Base-by-base conservation (phyloP, 2,329 filamentous ascomycete genomes). In the Raffaelea deltoideospora region DNA sequence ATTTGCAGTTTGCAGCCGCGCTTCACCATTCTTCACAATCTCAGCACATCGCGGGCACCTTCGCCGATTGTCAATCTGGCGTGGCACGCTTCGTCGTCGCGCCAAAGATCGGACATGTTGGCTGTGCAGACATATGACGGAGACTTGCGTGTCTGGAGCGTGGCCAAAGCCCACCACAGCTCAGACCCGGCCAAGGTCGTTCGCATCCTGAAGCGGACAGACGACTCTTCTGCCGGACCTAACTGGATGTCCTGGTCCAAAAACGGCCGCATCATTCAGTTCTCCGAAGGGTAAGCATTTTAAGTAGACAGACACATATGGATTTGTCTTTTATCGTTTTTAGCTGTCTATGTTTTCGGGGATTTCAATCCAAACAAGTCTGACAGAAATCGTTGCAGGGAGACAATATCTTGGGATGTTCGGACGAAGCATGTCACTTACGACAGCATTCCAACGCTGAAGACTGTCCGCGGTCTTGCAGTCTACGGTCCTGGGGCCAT, bases 181-280 rank as follows among this genome's bases (percentile, higher is more conserved):
- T 74, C 69, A 33, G 81, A 94, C 47, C 69, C 79, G 15, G 87
- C 87, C 26, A 88, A 87, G 50, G 81, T 95, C 8, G 92, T 96
- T 41, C 72, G 90, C 43, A 78, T 92, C 21, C 62, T 98, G 34
- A 88, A 84, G 54, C 71, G 82, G 48, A 76, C 76, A 8, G 86
- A 94, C 42, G 76, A 76, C 45, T 76, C 71, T 46, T 63, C 74
- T 24, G 61, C 74, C 3, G 85, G 85, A 1, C 79, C 83, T 27
- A 94, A 93, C 53, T 98, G 90, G 90, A 87, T 95, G 66, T 81
- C 77, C 17, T 98, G 90, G 90, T 96, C 90, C 0, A 96, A 95
- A 60, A 96, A 94, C 61, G 90, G 90, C 28, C 80, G 87, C 46
- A 86, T 98, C 45, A 76, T 98, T 44, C 90, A 98, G 58, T 87